Evolutionary conservation across 495 filamentous ascomycete genomes (phyloP), one percentile per base, ranked within the genome.

Genomic region (Saxophila tyrrhenica): DNA sequence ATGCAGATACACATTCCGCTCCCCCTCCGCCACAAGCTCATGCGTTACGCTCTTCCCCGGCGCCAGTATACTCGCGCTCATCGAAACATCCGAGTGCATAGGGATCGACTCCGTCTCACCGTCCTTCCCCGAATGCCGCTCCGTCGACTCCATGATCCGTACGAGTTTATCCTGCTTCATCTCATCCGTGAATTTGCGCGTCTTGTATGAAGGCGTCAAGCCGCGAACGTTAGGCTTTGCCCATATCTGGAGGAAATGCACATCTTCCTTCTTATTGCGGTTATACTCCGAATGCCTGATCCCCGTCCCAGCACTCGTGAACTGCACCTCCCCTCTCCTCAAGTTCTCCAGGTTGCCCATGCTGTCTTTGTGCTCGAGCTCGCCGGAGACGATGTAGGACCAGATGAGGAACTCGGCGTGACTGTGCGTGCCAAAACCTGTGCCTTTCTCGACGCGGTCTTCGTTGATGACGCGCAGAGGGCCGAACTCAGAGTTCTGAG

Each of bases 221-320:
- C 84, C 82, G 5, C 72, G 67, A 62, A 73, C 75, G 78, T 84
- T 87, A 1, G 86, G 85, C 20, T 83, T 65, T 2, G 78, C 85
- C 86, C 85, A 90, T 56, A 90, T 90, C 67, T 90, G 85, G 20
- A 90, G 72, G 65, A 89, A 89, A 63, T 91, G 86, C 17, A 86
- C 82, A 13, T 79, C 72, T 23, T 84, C 77, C 41, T 70, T 68
- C 16, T 67, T 62, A 59, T 81, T 73, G 61, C 89, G 82, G 67
- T 87, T 89, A 62, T 80, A 77, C 69, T 92, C 86, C 15, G 75
- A 79, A 62, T 92, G 85, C 22, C 83, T 77, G 61, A 92, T 87
- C 39, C 86, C 79, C 29, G 75, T 85, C 43, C 86, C 86, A 25
- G 83, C 86, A 15, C 81, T 87, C 2, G 85, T 90, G 65, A 90